Percentiles rank a stretch among this genome's conserved stretches.
Conservation (phyloP, 1,139 yeast species). For the Pichia sp. region DNA sequence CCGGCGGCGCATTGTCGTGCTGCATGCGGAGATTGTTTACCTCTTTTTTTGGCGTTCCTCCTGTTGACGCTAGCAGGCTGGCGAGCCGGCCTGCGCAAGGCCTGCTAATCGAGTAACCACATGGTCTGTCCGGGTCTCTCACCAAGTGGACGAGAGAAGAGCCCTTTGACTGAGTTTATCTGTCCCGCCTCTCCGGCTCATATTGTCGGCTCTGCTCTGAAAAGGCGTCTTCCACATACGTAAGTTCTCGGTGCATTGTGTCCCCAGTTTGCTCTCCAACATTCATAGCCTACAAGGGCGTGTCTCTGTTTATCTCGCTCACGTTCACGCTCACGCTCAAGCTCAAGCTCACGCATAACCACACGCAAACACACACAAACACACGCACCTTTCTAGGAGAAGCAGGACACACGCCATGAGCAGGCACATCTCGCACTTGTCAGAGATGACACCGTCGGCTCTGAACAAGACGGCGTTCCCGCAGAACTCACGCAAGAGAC, state of each 20-base stretch:
- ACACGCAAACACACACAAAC: no score
- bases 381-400: no score
- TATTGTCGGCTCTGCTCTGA: no score
- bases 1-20: not conserved
- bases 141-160: no score
- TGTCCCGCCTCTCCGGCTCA: no score
- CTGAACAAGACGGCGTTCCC: slow-evolving; percentile 28
- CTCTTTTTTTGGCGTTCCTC: not conserved
- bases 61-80: no score
- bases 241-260: no score
- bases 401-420: not conserved
- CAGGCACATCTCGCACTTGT: not conserved
- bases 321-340: not conserved
- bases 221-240: no score
- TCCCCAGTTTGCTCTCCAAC: no score
- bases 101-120: not conserved
- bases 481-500: slow-evolving; percentile 27
- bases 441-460: slow-evolving; percentile 21
- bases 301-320: not conserved
- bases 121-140: not conserved
- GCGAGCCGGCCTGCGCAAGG: no score
- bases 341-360: not conserved
- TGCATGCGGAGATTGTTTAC: not conserved
- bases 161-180: no score
- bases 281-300: not conserved